Evolutionary conservation across 164 flowering plant genomes (phyloP), one percentile per base, ranked within the genome.

Genomic region (Magnolia officinalis): DNA sequence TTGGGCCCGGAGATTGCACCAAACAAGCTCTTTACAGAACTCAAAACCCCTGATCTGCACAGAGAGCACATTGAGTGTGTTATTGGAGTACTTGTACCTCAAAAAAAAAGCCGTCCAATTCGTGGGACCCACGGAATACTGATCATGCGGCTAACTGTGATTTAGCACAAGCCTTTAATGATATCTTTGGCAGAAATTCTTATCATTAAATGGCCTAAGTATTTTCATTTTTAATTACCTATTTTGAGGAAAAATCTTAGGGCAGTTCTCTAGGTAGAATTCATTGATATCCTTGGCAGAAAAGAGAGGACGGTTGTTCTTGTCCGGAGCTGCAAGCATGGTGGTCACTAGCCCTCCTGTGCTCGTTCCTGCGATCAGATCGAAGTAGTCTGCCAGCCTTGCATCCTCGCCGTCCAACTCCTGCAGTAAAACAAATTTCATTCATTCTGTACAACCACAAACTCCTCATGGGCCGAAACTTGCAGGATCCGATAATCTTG

Each of bases 201-300:
- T 26, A 1, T 0, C 1, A 26, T 26, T 26, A 26, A 26, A 26
- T 26, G 26, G 26, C 26, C 1, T 26, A 37, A 37, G 45, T 0
- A 37, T 37, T 37, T 65, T 9, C 0, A 23, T 65, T 21, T 21
- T 16, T 65, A 50, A 24, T 65, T 26, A 68, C 83, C 77, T 21
- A 1, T 26, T 67, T 67, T 80, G 83, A 4, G 86, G 89, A 58
- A 86, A 86, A 6, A 86, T 86, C 11, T 74, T 76, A n/a, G 86
- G 87, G 63, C 82, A n/a, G 31, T 84, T 65, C 64, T 80, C 68
- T 1, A 85, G 68, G 20, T 85, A 85, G 74, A 86, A 85, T 23
- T 71, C 70, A 4, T 59, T 69, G 61, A 86, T 81, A 31, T 86
- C 87, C 71, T 81, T 84, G 10, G 89, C 89, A 14, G 87, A 82